A percentile compares a stretch with the other conserved stretches of the same genome.
phyloP scores from a whole-genome alignment of 495 filamentous ascomycete species.

The Elaphomyces granulatus region DNA sequence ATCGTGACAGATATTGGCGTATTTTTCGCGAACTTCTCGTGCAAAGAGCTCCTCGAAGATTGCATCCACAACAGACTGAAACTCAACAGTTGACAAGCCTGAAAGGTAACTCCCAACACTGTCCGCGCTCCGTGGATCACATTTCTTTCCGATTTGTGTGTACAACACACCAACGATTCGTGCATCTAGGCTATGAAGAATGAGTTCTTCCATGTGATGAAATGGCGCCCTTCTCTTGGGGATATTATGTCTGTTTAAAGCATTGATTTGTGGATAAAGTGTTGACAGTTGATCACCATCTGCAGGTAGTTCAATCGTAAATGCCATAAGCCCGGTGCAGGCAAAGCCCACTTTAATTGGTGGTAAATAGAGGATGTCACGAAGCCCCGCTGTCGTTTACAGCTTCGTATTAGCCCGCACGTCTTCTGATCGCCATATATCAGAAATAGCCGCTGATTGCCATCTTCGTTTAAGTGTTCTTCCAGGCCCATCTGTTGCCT shows the following conservation, averaged over 20 bases:
- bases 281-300: no score
- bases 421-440: neutral
- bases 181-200: neutral
- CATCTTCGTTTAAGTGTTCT: neutral
- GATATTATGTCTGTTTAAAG: neutral
- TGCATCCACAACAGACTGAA: neutral
- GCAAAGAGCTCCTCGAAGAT: neutral
- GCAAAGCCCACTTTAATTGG: neutral
- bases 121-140: neutral
- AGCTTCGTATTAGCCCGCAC: neutral
- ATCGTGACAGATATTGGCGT: neutral
- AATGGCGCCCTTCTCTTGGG: neutral
- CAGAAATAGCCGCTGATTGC: neutral
- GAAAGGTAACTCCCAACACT: neutral
- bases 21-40: neutral
- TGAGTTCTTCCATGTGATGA: neutral
- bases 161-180: neutral
- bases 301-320: neutral
- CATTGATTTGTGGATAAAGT: neutral
- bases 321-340: neutral
- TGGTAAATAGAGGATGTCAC: neutral
- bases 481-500: neutral
- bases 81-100: neutral
- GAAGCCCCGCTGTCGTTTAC: neutral
- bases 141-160: neutral